Evolutionary conservation across 2,329 filamentous ascomycete genomes (phyloP).

Genomic region (Colletotrichum sp.): DNA sequence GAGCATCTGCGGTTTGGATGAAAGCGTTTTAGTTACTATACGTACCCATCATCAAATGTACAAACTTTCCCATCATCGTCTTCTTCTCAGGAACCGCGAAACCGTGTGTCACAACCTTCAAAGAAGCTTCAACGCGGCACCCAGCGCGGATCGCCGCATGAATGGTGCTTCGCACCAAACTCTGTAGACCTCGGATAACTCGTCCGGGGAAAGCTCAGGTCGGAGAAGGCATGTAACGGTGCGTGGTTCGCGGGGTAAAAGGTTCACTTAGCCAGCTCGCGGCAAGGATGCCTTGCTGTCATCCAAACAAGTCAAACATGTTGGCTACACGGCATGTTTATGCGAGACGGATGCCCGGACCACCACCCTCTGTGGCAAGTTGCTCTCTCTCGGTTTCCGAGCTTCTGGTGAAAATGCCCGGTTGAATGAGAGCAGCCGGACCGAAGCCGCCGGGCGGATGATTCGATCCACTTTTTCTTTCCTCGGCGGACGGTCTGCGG

Average conservation of each 20-base stretch:
- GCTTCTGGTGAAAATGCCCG: neutral
- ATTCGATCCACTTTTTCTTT: neutral
- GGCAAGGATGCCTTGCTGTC: slow-evolving; percentile 17
- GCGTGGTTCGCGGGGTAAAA: slow-evolving; percentile 3
- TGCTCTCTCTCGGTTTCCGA: neutral
- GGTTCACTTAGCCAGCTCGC: neutral
- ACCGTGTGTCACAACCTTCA: neutral
- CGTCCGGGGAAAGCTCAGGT: neutral
- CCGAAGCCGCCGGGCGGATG: neutral
- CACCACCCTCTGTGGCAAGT: neutral
- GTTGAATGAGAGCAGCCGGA: neutral
- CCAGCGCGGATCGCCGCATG: neutral
- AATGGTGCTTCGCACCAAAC: neutral
- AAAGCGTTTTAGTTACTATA: neutral
- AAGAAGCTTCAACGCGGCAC: neutral
- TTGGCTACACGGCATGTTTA: neutral
- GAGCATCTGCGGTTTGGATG: neutral
- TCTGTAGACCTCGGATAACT: neutral
- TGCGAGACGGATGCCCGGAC: neutral
- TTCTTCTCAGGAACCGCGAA: neutral
- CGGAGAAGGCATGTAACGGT: neutral
- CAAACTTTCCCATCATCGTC: neutral
- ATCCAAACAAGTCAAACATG: neutral
- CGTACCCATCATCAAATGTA: slow-evolving; percentile 5
- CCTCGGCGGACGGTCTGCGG: neutral